Evolutionary conservation across 2,329 filamentous ascomycete genomes (phyloP).

Genomic region (Exophiala dermatitidis): DNA sequence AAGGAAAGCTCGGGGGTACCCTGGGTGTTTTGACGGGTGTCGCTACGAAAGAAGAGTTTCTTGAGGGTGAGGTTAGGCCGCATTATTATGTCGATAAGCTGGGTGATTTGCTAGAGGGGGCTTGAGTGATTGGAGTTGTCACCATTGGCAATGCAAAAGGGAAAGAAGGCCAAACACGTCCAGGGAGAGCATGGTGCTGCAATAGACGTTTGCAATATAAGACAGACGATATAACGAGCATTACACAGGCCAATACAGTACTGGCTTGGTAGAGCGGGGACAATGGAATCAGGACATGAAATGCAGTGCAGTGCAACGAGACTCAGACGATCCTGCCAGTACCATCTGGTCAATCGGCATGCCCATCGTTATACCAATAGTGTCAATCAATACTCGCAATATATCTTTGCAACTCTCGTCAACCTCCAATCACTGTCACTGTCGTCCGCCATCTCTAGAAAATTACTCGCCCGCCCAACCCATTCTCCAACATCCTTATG

Average conservation of each 20-base stretch:
- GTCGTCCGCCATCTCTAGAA: slow-evolving; percentile 6
- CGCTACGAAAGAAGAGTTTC: slow-evolving; percentile 70
- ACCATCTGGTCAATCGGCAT: background rate
- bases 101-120: slow-evolving; percentile 57
- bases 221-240: no score
- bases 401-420: slow-evolving; percentile 8
- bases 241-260: no score
- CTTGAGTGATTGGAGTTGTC: background rate
- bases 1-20: slow-evolving; percentile 84
- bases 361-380: background rate
- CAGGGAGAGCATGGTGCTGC: no score
- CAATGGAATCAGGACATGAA: no score
- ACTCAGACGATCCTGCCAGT: no score
- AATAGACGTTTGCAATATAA: no score
- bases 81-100: slow-evolving; percentile 77
- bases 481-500: slow-evolving; percentile 16
- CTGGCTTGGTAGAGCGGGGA: no score
- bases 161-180: no score
- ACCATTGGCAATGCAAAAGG: background rate
- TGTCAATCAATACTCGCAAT: slow-evolving; percentile 14
- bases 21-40: slow-evolving; percentile 88
- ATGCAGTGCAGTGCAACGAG: no score
- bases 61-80: slow-evolving; percentile 67
- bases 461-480: slow-evolving; percentile 20
- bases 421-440: slow-evolving; percentile 3